phyloP scores from a whole-genome alignment of 257 asterid genomes.

The Agastache rugosa region DNA sequence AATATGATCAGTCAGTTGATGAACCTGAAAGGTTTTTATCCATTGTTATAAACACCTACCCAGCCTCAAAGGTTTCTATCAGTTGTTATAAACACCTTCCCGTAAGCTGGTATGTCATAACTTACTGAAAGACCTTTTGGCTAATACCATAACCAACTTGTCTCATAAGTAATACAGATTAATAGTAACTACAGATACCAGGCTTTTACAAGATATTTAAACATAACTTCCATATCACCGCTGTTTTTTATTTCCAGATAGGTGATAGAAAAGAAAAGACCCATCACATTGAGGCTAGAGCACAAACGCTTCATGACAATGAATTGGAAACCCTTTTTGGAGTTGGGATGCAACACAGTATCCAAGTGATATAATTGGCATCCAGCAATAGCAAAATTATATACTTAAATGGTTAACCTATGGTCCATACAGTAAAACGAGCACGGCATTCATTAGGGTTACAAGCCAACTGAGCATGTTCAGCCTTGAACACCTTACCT shows the following conservation, averaged over 20 bases:
- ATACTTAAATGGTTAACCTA: neutral
- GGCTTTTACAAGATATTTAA: too few relatives aligned
- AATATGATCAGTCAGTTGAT: neutral
- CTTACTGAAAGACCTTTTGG: too few relatives aligned
- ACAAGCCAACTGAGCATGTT: neutral
- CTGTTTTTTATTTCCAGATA: too few relatives aligned
- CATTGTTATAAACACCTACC: neutral
- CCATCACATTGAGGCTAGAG: neutral
- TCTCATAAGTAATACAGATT: too few relatives aligned
- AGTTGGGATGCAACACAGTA: neutral
- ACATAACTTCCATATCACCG: too few relatives aligned
- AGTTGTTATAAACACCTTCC: neutral
- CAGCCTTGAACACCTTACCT: slow-evolving; percentile 49
- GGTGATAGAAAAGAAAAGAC: too few relatives aligned
- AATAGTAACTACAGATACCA: too few relatives aligned
- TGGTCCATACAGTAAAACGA: neutral
- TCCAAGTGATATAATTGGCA: neutral
- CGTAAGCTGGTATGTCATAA: too few relatives aligned
- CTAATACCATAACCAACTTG: too few relatives aligned
- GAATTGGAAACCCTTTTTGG: neutral
- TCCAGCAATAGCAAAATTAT: neutral
- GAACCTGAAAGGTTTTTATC: neutral
- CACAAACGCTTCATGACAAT: neutral
- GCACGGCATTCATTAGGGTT: neutral
- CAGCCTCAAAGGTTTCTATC: neutral